Evolutionary conservation across 306 rosid genomes (phyloP).

Genomic region (Spatholobus suberectus): DNA sequence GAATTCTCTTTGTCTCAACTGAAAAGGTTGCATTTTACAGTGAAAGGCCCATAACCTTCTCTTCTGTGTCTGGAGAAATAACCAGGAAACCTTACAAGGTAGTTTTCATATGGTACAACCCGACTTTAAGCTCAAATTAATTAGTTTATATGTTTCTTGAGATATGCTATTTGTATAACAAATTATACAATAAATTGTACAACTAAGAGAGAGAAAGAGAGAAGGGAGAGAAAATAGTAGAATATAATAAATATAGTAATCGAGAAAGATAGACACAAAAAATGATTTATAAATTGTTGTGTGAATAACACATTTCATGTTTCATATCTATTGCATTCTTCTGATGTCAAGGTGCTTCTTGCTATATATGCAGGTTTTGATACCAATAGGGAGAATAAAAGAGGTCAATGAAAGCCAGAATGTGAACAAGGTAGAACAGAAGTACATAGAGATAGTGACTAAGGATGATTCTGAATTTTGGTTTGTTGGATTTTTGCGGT

Average conservation of each 20-base stretch:
- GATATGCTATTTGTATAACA: too few species aligned
- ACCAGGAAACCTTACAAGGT: conserved; percentile 72
- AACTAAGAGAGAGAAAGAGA: too few species aligned
- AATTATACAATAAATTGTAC: too few species aligned
- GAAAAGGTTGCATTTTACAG: conserved; percentile 78
- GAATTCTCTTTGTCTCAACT: conserved; percentile 75
- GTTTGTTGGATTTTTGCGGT: conserved; percentile 83
- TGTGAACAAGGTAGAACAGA: conserved; percentile 61
- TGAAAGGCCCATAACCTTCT: conserved; percentile 59
- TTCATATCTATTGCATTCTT: neutral
- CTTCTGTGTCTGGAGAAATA: conserved; percentile 54
- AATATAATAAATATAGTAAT: too few species aligned
- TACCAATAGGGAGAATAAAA: conserved; percentile 69
- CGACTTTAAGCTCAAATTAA: neutral
- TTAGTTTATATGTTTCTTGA: too few species aligned
- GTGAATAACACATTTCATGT: too few species aligned
- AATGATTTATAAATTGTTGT: too few species aligned
- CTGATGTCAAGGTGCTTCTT: neutral
- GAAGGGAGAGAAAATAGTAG: too few species aligned
- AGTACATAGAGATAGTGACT: conserved; percentile 73
- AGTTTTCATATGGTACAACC: neutral
- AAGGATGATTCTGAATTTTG: conserved; percentile 79
- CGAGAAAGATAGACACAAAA: too few species aligned
- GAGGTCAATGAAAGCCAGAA: conserved; percentile 64
- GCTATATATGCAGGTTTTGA: conserved; percentile 60